Conservation (phyloP, 805 yeast genomes). For the Kazachstania kunashirensis region DNA sequence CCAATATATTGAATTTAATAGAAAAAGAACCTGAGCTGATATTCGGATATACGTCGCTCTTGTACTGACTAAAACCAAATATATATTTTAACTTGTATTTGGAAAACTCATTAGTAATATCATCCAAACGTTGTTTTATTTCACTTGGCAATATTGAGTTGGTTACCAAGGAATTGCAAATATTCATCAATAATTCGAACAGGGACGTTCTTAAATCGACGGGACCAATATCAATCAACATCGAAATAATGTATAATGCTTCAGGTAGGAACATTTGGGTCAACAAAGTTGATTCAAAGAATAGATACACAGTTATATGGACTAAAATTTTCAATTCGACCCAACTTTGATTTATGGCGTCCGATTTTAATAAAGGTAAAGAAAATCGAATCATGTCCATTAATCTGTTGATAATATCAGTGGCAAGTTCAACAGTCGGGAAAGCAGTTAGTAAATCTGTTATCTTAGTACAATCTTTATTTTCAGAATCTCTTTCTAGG, state of each 20-base stretch:
- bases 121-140: conserved; percentile 35
- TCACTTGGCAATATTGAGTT: conserved; percentile 41
- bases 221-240: conserved; percentile 44
- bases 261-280: conserved; percentile 64
- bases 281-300: conserved; percentile 57
- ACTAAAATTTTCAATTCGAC: conserved; percentile 63
- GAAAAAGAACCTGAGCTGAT: conserved; percentile 32
- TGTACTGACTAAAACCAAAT: conserved; percentile 58
- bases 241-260: conserved; percentile 54
- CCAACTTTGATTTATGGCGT: conserved; percentile 46
- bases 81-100: conserved; percentile 61
- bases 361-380: conserved; percentile 33
- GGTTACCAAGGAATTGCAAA: conserved; percentile 58
- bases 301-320: conserved; percentile 50
- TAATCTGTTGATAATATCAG: conserved; percentile 49
- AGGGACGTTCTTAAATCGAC: conserved; percentile 48
- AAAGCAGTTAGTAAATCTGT: conserved; percentile 51
- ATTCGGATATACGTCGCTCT: conserved; percentile 29
- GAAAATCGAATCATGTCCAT: conserved; percentile 45
- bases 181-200: conserved; percentile 52
- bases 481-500: conserved; percentile 69
- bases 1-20: conserved; percentile 37
- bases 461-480: conserved; percentile 54
- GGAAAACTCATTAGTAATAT: conserved; percentile 33
- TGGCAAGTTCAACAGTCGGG: conserved; percentile 67